Base-by-base conservation (phyloP, 306 rosid genomes). In the Quercus agrifolia region DNA sequence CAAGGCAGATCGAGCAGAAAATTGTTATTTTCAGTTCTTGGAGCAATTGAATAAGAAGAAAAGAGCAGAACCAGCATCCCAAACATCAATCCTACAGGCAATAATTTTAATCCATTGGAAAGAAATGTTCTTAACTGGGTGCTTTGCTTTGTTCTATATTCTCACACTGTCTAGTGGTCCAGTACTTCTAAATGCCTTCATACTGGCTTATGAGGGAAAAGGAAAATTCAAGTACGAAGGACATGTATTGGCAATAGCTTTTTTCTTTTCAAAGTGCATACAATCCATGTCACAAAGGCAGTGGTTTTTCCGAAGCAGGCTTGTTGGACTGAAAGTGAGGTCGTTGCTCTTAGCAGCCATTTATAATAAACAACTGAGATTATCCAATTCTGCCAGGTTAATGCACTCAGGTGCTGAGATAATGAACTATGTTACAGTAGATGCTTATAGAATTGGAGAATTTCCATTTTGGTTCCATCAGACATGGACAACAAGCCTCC, bases 401-500 rank as follows among this genome's bases (percentile, higher is more conserved):
- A 54, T 30, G 18, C 95, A 93, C 82, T 93, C 95, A 2, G 79
- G 89, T 31, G 98, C 97, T 6, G 95, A 91, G 86, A 87, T 93
- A 27, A 91, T 89, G 95, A 90, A 90, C 78, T 93, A 91, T 77
- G 89, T 87, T n/a, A 90, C 90, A 0, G 93, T 91, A 3, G 98
- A 93, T 83, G 92, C 93, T 0, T 91, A 86, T 67, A 87, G 98
- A 70, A 86, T 93, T 63, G 98, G 98, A 76, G 98, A 93, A 64
- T 85, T 93, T 30, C 92, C 97, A 14, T 93, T 44, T 67, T 93
- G 92, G 93, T 90, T 91, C 87, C 98, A 93, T 78, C 91, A 87
- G 55, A 80, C 81, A 23, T 93, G 97, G 97, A 86, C 95, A 7
- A 91, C 97, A 6, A 75, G 80, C 27, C 52, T 93, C 46, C 98